phyloP scores from a whole-genome alignment of 352 stramenopile species.

The Blastocystis sp. region DNA sequence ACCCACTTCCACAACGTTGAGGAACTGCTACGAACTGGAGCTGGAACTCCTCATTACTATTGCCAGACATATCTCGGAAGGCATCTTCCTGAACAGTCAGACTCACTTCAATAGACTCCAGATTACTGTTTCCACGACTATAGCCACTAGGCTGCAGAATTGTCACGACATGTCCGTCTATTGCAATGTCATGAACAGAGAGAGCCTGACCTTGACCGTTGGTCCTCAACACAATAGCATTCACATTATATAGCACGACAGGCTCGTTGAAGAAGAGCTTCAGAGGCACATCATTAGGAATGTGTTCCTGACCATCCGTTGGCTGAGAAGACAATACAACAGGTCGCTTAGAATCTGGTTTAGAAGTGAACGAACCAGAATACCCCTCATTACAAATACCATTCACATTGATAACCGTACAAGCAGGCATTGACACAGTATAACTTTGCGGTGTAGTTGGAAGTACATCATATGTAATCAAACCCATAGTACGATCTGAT shows the following conservation, averaged over 20 bases:
- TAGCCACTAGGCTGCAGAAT: not conserved
- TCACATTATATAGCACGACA: not conserved
- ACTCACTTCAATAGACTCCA: constrained; percentile 27
- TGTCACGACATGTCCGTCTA: not conserved
- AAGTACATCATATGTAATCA: not conserved
- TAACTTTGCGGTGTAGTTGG: not conserved
- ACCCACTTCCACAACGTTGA: constrained; percentile 34
- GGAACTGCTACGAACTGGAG: constrained; percentile 6
- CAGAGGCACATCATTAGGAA: constrained; percentile 41
- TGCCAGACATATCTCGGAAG: not conserved
- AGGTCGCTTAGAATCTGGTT: not conserved
- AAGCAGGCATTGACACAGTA: not conserved
- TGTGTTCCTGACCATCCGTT: not conserved
- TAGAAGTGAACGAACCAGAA: not conserved
- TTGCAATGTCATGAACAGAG: not conserved
- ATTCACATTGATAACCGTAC: not conserved
- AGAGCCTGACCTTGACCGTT: constrained; percentile 1
- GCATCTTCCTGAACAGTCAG: not conserved
- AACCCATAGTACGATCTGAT: not conserved
- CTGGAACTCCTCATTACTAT: constrained; percentile 24
- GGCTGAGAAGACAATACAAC: constrained; percentile 7
- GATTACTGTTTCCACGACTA: not conserved
- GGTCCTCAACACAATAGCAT: not conserved
- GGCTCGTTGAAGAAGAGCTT: constrained; percentile 7
- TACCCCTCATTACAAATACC: not conserved